phyloP scores from a whole-genome alignment of 495 filamentous ascomycete species.

The Wilcoxina mikolae region DNA sequence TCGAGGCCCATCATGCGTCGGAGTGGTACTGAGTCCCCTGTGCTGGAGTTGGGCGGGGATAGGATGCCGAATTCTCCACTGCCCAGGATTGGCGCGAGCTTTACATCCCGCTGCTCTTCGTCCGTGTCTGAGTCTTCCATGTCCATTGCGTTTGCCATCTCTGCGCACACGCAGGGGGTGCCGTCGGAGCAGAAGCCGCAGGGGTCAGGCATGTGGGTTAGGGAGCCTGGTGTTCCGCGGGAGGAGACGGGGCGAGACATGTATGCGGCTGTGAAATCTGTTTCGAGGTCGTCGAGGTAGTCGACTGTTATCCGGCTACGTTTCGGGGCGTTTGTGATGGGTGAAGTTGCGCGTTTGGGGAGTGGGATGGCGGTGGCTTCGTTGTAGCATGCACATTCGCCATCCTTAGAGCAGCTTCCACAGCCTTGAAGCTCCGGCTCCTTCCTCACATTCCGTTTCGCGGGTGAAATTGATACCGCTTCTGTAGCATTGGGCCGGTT shows the following conservation, averaged over 20 bases:
- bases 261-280: conserved; percentile 26
- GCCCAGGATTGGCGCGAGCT: conserved; percentile 3
- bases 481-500: conserved; percentile 1
- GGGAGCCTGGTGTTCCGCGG: conserved; percentile 11
- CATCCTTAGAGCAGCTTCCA: conserved; percentile 37
- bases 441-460: conserved; percentile 15
- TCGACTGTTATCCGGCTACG: conserved; percentile 17
- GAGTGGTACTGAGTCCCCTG: neutral
- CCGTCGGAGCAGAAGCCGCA: conserved; percentile 85
- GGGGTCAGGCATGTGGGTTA: conserved; percentile 37
- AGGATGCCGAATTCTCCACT: neutral
- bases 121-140: conserved; percentile 18
- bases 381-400: conserved; percentile 40
- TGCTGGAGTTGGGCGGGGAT: neutral
- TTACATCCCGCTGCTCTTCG: neutral
- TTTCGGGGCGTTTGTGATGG: conserved; percentile 8
- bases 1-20: conserved; percentile 7
- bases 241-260: conserved; percentile 32
- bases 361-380: conserved; percentile 30
- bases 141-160: conserved; percentile 40
- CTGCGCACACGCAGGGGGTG: conserved; percentile 70
- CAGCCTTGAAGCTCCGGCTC: conserved; percentile 33
- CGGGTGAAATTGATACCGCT: conserved; percentile 14
- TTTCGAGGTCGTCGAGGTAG: conserved; percentile 28
- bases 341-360: conserved; percentile 11